Base-by-base conservation (phyloP, 2,329 filamentous ascomycete species). In the Verruconis gallopava region DNA sequence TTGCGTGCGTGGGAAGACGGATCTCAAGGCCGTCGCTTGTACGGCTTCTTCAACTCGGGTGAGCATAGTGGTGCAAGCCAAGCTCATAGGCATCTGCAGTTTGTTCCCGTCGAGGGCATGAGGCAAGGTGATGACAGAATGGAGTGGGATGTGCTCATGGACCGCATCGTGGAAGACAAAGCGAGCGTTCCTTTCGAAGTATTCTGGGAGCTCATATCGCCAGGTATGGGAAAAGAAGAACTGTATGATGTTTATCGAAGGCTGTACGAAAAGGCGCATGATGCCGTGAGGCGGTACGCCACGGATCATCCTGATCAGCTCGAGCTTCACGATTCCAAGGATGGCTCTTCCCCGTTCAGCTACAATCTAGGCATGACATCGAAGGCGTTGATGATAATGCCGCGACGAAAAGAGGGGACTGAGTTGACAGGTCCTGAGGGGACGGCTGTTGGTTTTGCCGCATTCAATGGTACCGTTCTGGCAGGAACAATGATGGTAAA, bases 1-100 rank as follows among this genome's bases (percentile, higher is more conserved):
- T 63, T 84, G 44, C 61, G 67, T 43, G 71, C 73, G 3, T 80
- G 78, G 57, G 57, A 59, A 22, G 50, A 58, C 33, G 46, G 4
- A 48, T 44, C 1, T 48, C 50, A 14, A 40, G 47, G 1, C 47
- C 45, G 54, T 19, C 67, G 69, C 20, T 57, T 82, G 2, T 81
- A 72, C 49, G 75, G 71, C 1, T 82, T 81, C 53, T 83, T 80
- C 67, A 85, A 85, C 57, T 77, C 73, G 21, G 81, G 81, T 2
- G 57, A 67, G 9, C 68, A 79, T 51, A 82, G 77, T 3, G 81
- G 80, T 2, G 79, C 80, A 1, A 81, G 76, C 48, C 80, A 85
- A 55, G 72, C 79, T 11, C 81, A 85, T 53, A 61, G 81, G 3
- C 81, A 85, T 51, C 57, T 85, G 19, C 81, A 85, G 56, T 68